Evolutionary conservation across 139 green algal genomes (phyloP).

Genomic region (Mesotaenium endlicherianum): DNA sequence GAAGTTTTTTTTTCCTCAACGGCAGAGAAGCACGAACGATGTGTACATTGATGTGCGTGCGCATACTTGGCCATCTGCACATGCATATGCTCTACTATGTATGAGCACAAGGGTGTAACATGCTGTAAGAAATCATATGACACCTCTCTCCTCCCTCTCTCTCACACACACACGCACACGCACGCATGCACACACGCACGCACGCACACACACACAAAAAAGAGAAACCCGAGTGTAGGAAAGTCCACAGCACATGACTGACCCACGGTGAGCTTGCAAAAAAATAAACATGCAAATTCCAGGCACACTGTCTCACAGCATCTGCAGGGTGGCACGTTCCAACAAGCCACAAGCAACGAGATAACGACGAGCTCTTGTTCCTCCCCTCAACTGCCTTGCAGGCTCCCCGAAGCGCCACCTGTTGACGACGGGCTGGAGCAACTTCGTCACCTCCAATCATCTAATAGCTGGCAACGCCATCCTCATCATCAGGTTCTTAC

Average conservation of each 20-base stretch:
- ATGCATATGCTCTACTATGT: too few relatives aligned
- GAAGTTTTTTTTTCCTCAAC: background rate
- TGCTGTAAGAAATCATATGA: too few relatives aligned
- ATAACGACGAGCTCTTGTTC: background rate
- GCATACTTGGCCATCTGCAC: too few relatives aligned
- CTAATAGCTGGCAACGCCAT: conserved; percentile 44
- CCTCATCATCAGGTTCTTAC: conserved; percentile 37
- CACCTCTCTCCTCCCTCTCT: too few relatives aligned
- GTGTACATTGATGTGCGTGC: too few relatives aligned
- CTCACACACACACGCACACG: too few relatives aligned
- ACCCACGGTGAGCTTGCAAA: too few relatives aligned
- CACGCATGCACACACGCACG: too few relatives aligned
- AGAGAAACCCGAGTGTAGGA: too few relatives aligned
- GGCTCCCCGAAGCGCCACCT: conserved; percentile 45
- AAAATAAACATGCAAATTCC: background rate
- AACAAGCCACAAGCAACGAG: background rate
- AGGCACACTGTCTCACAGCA: background rate
- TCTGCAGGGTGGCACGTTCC: background rate
- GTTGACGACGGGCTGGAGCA: conserved; percentile 45
- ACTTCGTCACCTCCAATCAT: conserved; percentile 23
- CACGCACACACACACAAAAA: too few relatives aligned
- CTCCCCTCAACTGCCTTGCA: background rate
- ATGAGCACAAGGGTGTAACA: too few relatives aligned
- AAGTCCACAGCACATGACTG: too few relatives aligned
- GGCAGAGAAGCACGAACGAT: background rate